Conservation (phyloP, 495 filamentous ascomycete species). For the Penicillium silybi region DNA sequence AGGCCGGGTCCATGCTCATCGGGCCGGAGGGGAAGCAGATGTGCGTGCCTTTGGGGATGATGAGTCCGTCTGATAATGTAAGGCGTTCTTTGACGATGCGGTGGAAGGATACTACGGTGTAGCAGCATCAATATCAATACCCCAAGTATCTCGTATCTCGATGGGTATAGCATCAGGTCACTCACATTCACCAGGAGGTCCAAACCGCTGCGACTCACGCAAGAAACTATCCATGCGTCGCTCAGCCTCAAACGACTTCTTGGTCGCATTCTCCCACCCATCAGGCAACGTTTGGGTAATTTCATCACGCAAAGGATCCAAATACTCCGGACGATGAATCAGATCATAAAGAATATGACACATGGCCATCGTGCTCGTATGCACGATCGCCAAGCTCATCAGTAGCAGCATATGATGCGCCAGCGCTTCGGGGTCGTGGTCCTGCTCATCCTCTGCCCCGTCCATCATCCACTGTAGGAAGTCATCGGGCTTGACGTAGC, state of each 20-base stretch:
- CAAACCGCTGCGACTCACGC: conserved; percentile 33
- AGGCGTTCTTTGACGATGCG: conserved; percentile 24
- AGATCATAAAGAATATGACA: conserved; percentile 36
- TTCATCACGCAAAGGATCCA: conserved; percentile 29
- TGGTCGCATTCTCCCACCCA: conserved; percentile 24
- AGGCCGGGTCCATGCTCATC: conserved; percentile 25
- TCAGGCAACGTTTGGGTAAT: conserved; percentile 16
- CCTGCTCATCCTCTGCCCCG: conserved; percentile 19
- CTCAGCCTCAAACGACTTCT: conserved; percentile 14
- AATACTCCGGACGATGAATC: conserved; percentile 25
- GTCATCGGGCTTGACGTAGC: conserved; percentile 31
- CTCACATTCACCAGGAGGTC: conserved; percentile 33
- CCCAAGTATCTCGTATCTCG: not conserved
- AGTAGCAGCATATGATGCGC: conserved; percentile 27
- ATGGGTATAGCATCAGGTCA: not conserved
- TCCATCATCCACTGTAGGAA: conserved; percentile 43
- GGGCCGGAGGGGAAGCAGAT: conserved; percentile 35
- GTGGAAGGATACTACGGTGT: conserved; percentile 24
- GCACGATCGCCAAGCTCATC: conserved; percentile 28
- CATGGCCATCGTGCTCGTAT: conserved; percentile 32
- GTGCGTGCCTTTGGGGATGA: conserved; percentile 25
- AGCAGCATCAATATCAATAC: not conserved
- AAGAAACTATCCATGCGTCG: conserved; percentile 34
- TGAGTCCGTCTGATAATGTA: conserved; percentile 26
- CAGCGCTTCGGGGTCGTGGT: conserved; percentile 20